Evolutionary conservation across 257 asterid genomes (phyloP).

Genomic region (Osmanthus fragrans): DNA sequence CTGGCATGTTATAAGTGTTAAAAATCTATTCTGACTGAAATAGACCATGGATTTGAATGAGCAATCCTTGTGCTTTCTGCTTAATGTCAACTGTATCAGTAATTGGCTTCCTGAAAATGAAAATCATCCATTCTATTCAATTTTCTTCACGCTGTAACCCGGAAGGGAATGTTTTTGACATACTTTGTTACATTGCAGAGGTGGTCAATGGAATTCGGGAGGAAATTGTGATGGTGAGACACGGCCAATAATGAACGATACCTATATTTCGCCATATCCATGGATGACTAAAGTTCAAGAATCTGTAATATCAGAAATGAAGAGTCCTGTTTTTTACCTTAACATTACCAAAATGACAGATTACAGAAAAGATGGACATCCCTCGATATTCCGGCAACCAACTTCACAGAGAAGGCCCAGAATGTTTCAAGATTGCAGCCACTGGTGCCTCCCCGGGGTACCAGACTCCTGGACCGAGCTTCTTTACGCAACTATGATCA

Average conservation of each 20-base stretch:
- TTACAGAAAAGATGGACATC: conserved; percentile 67
- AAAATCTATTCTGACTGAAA: no score
- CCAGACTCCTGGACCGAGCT: conserved; percentile 65
- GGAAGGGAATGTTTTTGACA: no score
- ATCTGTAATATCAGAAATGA: conserved; percentile 38
- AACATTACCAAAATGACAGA: conserved; percentile 59
- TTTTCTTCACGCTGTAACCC: no score
- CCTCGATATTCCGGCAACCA: conserved; percentile 46
- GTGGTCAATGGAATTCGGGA: conserved; percentile 66
- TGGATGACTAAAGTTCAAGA: conserved; percentile 61
- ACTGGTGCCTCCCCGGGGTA: conserved; percentile 68
- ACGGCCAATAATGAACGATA: conserved; percentile 42
- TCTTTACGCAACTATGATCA: conserved; percentile 39
- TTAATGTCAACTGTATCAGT: no score
- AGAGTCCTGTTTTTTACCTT: conserved; percentile 44
- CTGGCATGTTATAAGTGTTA: no score
- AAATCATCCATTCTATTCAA: no score
- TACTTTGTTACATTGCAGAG: conserved; percentile 31
- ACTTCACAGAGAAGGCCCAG: conserved; percentile 19
- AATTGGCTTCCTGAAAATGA: no score
- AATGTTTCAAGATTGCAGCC: conserved; percentile 61
- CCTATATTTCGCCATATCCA: conserved; percentile 51
- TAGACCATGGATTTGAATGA: no score
- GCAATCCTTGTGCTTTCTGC: no score
- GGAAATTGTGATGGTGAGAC: conserved; percentile 62